Conservation (phyloP, 768 basidiomycete species). For the Suillus paluster region DNA sequence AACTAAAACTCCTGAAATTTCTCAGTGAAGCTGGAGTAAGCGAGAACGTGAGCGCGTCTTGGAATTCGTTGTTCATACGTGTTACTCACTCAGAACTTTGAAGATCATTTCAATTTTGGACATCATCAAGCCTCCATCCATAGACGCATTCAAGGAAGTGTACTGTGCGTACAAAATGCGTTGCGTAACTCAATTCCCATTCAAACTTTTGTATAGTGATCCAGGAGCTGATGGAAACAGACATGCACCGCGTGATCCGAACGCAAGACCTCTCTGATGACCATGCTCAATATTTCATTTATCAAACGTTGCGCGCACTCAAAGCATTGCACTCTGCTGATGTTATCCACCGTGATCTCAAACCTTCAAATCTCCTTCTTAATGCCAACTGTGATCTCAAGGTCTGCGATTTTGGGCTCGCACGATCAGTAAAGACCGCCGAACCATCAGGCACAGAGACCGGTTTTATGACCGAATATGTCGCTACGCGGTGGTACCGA, state of each 20-base stretch:
- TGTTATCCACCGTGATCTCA: constrained; percentile 95
- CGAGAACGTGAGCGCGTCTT: constrained; percentile 67
- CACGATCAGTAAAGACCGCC: constrained; percentile 85
- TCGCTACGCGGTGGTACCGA: constrained; percentile 98
- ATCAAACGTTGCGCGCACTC: constrained; percentile 92
- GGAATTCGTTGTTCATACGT: not conserved
- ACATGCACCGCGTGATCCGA: constrained; percentile 95
- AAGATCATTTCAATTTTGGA: constrained; percentile 91
- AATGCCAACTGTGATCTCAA: constrained; percentile 98
- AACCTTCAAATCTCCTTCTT: constrained; percentile 95
- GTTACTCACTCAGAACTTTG: constrained; percentile 9
- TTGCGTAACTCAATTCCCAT: constrained; percentile 5
- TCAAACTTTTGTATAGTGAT: constrained; percentile 56
- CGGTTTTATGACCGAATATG: constrained; percentile 96
- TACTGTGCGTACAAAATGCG: constrained; percentile 54
- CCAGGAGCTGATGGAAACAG: constrained; percentile 94
- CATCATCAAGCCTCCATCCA: constrained; percentile 79
- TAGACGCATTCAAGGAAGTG: constrained; percentile 88
- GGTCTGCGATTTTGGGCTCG: constrained; percentile 94
- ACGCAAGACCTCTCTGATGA: constrained; percentile 96
- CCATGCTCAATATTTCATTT: constrained; percentile 93
- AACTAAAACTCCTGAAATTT: constrained; percentile 83
- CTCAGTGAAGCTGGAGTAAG: constrained; percentile 86
- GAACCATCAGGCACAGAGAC: constrained; percentile 84
- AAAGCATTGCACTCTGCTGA: constrained; percentile 97